Base-by-base conservation (phyloP, 2,329 filamentous ascomycete species). In the Aspergillus jensenii region DNA sequence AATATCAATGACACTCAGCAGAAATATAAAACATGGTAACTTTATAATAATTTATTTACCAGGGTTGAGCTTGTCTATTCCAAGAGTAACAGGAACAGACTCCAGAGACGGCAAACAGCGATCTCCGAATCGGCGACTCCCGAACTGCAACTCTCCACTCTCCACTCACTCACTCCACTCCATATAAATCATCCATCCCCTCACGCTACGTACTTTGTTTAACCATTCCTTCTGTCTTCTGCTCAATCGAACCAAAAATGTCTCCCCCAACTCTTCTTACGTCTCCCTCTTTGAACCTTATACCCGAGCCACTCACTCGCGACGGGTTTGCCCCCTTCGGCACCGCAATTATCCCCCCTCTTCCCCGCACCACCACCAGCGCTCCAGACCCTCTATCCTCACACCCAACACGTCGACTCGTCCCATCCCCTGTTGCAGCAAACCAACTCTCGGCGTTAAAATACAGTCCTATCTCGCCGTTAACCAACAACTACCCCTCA, bases 381-480 rank as follows among this genome's bases (percentile, higher is more conserved):
- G 25, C 70, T 1, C 74, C 76, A 25, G 17, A 39, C n/a, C 48
- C 67, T 21, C 76, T 82, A 62, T 81, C 84, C 51, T 79, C 78
- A 54, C 75, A 74, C 64, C 63, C 64, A 61, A 72, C 65, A 69
- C 69, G 67, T 59, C 23, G 77, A 67, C 47, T 46, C 54, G 31
- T 56, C 19, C 78, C 80, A 62, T 78, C 83, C 55, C 78, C 87
- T 4, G 81, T 85, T 3, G 84, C 87, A 47, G 84, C 84, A 46
- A 98, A 98, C 79, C 93, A 98, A 79, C 90, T 90, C 68, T 88
- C 87, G 21, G 93, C 95, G 15, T 86, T 93, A 69, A 96, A 96
- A 74, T 96, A 95, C 75, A 83, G 88, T 60, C 84, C 90, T 69
- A 87, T 96, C 61, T 90, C 91, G n/a, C 81, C 83, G 44, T 82